Evolutionary conservation across 2,329 filamentous ascomycete genomes (phyloP).

Genomic region (Thyridium curvatum): DNA sequence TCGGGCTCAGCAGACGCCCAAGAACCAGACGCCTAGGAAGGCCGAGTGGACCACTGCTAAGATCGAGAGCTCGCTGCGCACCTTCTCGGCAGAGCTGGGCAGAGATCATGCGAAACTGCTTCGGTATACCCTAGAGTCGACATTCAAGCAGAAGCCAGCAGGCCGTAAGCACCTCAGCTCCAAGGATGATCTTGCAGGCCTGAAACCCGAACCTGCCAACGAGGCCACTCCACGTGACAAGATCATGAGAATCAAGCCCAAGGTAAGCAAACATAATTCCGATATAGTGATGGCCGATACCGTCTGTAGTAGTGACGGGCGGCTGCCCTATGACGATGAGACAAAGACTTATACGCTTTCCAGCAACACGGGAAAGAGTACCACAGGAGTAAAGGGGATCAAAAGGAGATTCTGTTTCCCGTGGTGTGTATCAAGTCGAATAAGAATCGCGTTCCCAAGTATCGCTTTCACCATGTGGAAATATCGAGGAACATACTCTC

Average conservation of each 20-base stretch:
- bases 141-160: conserved; percentile 29
- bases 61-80: conserved; percentile 32
- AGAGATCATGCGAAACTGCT: conserved; percentile 38
- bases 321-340: no score
- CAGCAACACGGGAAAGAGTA: conserved; percentile 33
- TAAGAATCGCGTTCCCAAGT: conserved; percentile 47
- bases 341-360: conserved; percentile 4
- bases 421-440: conserved; percentile 42
- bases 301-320: no score
- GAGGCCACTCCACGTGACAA: conserved; percentile 20
- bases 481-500: conserved; percentile 54
- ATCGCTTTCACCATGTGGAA: conserved; percentile 54
- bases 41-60: conserved; percentile 35
- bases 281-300: no score
- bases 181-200: conserved; percentile 39
- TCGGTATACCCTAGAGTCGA: conserved; percentile 37
- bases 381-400: conserved; percentile 36
- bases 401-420: conserved; percentile 31
- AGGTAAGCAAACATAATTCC: conserved; percentile 36
- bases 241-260: conserved; percentile 43
- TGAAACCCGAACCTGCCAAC: conserved; percentile 28
- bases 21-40: conserved; percentile 23
- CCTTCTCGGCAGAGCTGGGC: conserved; percentile 35
- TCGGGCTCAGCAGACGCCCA: conserved; percentile 18
- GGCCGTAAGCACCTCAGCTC: conserved; percentile 30